Evolutionary conservation across 306 rosid species (phyloP).

Genomic region (Adenanthera pavonina): DNA sequence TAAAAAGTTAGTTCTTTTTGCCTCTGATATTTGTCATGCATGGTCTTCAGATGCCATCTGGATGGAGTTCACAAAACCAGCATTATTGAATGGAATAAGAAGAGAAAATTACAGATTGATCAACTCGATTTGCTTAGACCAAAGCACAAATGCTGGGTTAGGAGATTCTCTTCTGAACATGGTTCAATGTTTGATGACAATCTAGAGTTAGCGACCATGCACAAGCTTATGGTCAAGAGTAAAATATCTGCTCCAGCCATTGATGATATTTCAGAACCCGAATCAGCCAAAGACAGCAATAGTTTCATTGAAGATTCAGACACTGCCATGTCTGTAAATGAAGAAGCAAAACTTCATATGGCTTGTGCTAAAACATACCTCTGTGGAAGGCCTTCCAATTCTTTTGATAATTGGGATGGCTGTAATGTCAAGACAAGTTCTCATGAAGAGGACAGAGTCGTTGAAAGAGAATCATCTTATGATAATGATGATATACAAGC

Average conservation of each 20-base stretch:
- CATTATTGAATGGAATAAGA: constrained; percentile 50
- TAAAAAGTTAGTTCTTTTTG: not conserved
- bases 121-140: constrained; percentile 58
- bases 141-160: constrained; percentile 60
- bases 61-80: constrained; percentile 24
- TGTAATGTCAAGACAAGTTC: constrained; percentile 34
- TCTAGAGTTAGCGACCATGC: constrained; percentile 36
- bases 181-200: constrained; percentile 35
- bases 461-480: constrained; percentile 29
- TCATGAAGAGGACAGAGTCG: constrained; percentile 29
- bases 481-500: constrained; percentile 31
- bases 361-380: constrained; percentile 30
- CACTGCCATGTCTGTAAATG: constrained; percentile 52
- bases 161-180: constrained; percentile 36
- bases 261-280: constrained; percentile 42
- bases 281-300: constrained; percentile 60
- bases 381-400: not conserved
- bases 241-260: constrained; percentile 12
- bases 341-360: constrained; percentile 31
- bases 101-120: constrained; percentile 63
- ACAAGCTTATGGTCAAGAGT: constrained; percentile 12
- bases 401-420: constrained; percentile 4
- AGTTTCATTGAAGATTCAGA: constrained; percentile 49
- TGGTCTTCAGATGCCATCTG: constrained; percentile 43
- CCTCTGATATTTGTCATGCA: constrained; percentile 3